phyloP scores from a whole-genome alignment of 129 eudicot species.

The Apium graveolens region DNA sequence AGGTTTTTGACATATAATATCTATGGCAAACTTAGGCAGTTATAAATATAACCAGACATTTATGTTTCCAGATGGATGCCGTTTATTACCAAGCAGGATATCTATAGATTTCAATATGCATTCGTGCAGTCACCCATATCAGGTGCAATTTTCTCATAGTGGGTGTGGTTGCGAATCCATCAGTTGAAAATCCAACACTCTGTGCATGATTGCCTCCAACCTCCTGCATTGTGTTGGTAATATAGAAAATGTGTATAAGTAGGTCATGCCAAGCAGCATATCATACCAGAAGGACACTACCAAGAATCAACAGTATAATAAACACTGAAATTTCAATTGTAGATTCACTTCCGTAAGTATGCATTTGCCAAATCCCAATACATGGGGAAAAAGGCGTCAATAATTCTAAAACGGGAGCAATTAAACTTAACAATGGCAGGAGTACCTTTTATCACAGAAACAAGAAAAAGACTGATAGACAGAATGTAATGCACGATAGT shows the following conservation, averaged over 20 bases:
- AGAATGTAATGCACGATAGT: background rate
- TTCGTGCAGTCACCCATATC: slow-evolving; percentile 96
- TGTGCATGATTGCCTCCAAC: slow-evolving; percentile 98
- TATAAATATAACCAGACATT: background rate
- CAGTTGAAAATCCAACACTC: slow-evolving; percentile 89
- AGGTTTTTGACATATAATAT: slow-evolving; percentile 7
- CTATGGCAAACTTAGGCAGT: background rate
- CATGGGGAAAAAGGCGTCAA: background rate
- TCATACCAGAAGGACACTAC: background rate
- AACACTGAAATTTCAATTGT: background rate
- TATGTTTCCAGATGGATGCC: background rate
- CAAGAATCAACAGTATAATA: background rate
- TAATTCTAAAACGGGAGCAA: slow-evolving; percentile 2
- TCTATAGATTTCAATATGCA: slow-evolving; percentile 88
- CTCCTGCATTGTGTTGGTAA: slow-evolving; percentile 40
- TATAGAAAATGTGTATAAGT: background rate
- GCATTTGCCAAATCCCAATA: background rate
- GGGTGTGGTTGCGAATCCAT: slow-evolving; percentile 91
- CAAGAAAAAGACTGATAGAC: background rate
- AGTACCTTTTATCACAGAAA: background rate
- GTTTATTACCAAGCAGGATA: slow-evolving; percentile 79
- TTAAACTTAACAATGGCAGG: background rate
- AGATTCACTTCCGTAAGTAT: background rate
- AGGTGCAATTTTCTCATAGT: slow-evolving; percentile 86
- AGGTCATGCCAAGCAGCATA: background rate